Conservation (phyloP, 495 filamentous ascomycete genomes). For the Penicillium simplicissimum region DNA sequence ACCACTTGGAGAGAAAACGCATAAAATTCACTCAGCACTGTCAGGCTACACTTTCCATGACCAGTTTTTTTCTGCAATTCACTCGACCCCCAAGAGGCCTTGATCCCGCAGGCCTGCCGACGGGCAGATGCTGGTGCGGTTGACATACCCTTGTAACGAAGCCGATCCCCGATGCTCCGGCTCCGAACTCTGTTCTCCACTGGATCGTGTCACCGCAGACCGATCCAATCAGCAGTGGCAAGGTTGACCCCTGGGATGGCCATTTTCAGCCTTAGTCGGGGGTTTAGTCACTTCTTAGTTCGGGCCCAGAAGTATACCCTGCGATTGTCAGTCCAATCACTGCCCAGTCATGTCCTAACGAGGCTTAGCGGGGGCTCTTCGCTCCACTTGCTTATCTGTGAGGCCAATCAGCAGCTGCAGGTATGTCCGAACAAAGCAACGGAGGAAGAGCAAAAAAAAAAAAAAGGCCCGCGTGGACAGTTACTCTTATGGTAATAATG, state of each 20-base stretch:
- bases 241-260: constrained; percentile 15
- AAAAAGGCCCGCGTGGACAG: neutral
- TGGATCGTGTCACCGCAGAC: constrained; percentile 23
- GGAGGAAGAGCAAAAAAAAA: neutral
- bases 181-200: constrained; percentile 20
- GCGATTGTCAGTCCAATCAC: neutral
- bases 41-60: constrained; percentile 8
- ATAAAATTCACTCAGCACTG: constrained; percentile 12
- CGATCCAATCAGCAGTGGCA: constrained; percentile 14
- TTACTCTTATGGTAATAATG: neutral
- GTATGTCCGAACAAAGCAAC: neutral
- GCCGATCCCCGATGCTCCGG: constrained; percentile 13
- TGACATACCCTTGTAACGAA: constrained; percentile 19
- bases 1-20: neutral
- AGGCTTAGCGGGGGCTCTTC: constrained; percentile 7
- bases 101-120: no score
- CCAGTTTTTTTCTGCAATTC: constrained; percentile 18
- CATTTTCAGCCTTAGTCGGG: constrained; percentile 3
- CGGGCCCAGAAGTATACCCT: constrained; percentile 1
- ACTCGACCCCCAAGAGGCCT: constrained; percentile 22
- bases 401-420: constrained; percentile 18
- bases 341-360: neutral
- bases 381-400: constrained; percentile 35
- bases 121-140: neutral
- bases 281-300: neutral